A percentile compares a stretch with the other conserved stretches of the same genome.
These are phyloP conservation scores for Thielaviopsis ethacetica DNA, from an alignment of 2,329 filamentous ascomycete species.

Conservation along the genomic window DNA sequence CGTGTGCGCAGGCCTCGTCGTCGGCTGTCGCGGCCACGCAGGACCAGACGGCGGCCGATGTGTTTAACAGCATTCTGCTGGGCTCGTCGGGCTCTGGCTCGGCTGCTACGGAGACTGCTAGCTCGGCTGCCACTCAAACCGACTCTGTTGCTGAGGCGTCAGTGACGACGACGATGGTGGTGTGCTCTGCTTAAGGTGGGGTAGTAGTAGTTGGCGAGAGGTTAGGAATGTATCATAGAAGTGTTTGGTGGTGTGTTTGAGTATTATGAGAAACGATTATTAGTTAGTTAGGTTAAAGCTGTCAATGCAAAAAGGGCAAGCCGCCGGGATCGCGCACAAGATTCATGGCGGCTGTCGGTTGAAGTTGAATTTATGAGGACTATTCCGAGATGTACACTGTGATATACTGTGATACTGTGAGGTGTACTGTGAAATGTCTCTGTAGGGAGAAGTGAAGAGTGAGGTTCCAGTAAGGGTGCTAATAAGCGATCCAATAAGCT, in stretches of 20 bases:
- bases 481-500: no score
- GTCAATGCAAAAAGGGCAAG: not conserved
- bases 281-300: not conserved
- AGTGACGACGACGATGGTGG: slow-evolving; percentile 4
- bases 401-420: no score
- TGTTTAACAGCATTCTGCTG: slow-evolving; percentile 15
- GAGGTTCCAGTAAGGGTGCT: no score
- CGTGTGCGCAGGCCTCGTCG: slow-evolving; percentile 13
- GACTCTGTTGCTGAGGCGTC: not conserved
- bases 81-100: not conserved
- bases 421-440: no score
- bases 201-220: not conserved
- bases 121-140: not conserved
- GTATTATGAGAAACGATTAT: not conserved
- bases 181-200: slow-evolving; percentile 3
- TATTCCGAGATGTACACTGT: no score
- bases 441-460: no score
- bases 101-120: not conserved
- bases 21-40: slow-evolving; percentile 14
- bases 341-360: not conserved
- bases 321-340: not conserved
- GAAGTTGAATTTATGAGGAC: not conserved
- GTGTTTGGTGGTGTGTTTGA: not conserved
- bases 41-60: slow-evolving; percentile 16
- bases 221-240: not conserved